phyloP scores from a whole-genome alignment of 192 early-diverging fungal genomes.

The Entomortierella chlamydospora region DNA sequence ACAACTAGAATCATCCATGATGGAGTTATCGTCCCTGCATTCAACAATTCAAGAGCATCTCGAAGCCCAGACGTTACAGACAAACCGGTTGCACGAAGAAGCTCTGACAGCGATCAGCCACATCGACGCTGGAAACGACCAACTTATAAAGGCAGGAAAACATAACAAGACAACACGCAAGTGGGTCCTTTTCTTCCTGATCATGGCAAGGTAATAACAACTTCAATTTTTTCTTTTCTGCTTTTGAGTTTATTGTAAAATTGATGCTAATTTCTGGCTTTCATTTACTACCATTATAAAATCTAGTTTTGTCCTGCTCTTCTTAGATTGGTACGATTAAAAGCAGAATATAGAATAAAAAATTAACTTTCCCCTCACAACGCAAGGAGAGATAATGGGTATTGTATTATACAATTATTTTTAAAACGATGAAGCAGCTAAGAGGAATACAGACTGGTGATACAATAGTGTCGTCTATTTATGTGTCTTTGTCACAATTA shows the following conservation, averaged over 20 bases:
- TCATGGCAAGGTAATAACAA: conserved; percentile 60
- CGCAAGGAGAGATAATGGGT: no score
- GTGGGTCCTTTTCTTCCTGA: conserved; percentile 77
- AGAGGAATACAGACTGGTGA: neutral
- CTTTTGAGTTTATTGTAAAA: neutral
- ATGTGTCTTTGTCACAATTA: neutral
- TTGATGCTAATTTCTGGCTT: no score
- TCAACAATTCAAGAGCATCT: conserved; percentile 78
- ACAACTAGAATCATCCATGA: conserved; percentile 72
- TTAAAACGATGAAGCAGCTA: no score
- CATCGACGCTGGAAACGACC: conserved; percentile 75
- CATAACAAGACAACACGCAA: conserved; percentile 76
- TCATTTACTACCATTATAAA: neutral
- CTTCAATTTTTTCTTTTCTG: neutral
- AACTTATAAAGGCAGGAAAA: conserved; percentile 72
- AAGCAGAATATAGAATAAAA: neutral
- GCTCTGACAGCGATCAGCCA: conserved; percentile 72
- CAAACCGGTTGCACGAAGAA: conserved; percentile 77
- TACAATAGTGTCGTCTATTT: conserved; percentile 5
- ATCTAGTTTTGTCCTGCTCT: conserved; percentile 74
- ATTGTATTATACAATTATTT: neutral
- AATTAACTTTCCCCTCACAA: neutral
- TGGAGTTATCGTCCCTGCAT: conserved; percentile 81
- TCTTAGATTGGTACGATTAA: conserved; percentile 85
- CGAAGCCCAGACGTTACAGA: conserved; percentile 76